phyloP scores from a whole-genome alignment of 23 red algal genomes.

The Porphyridium purpureum region DNA sequence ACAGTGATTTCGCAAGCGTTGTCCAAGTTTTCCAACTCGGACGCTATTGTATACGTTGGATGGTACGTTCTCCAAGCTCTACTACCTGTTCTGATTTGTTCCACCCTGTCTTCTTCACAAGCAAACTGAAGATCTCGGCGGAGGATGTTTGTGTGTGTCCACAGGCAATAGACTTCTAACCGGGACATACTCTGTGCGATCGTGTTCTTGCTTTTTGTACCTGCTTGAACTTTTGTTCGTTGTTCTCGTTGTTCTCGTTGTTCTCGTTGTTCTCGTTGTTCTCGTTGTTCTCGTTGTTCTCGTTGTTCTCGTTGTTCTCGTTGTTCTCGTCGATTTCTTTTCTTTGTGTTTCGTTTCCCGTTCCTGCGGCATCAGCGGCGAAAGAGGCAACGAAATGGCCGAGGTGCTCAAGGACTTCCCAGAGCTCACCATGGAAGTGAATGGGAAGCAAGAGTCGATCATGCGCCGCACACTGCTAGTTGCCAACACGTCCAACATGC shows the following conservation, averaged over 20 bases:
- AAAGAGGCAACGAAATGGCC: conserved; percentile 99
- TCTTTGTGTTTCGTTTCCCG: no score
- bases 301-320: no score
- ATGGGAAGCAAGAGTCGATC: conserved; percentile 75
- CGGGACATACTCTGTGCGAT: neutral
- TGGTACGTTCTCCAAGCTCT: conserved; percentile 23
- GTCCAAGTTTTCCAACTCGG: conserved; percentile 96
- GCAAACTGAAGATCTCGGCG: no score
- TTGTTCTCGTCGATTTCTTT: no score
- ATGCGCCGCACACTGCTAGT: conserved; percentile 98
- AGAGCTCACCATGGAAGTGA: conserved; percentile 68
- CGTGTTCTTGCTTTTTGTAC: neutral
- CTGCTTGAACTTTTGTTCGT: no score
- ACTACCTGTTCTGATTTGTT: neutral
- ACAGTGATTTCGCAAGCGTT: conserved; percentile 97
- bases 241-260: no score
- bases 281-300: no score
- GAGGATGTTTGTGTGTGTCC: neutral
- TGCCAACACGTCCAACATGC: conserved; percentile 99
- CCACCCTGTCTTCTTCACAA: neutral
- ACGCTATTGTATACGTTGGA: conserved; percentile 98
- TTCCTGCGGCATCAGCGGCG: no score
- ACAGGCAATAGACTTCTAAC: neutral
- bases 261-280: no score
- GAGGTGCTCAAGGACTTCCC: conserved; percentile 98